Evolutionary conservation across 495 filamentous ascomycete species (phyloP), one percentile per base, ranked within the genome.

Genomic region (Lepraria neglecta): DNA sequence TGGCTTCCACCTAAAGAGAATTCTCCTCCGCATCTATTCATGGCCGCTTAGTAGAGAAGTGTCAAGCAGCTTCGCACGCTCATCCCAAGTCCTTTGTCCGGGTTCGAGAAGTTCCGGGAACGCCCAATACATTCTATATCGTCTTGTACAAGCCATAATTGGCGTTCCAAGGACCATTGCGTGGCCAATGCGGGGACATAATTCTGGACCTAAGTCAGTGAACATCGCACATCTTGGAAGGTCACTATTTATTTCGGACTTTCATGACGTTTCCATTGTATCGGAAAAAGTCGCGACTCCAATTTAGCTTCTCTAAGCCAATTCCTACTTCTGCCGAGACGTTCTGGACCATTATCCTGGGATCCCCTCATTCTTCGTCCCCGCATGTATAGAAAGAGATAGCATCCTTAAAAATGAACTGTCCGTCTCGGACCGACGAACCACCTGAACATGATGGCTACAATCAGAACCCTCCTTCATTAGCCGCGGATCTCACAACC

Each of bases 351-450:
- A 30, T 31, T 10, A 7, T 14, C 15, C 51, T n/a, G 7, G n/a
- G 42, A 53, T 38, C 31, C 11, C 3, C 7, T 14, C 15, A 48
- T 35, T 12, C 33, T 45, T 2, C 21, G 7, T 5, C 17, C 19
- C 21, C 24, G 7, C 50, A 54, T 45, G 15, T 17, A 7, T 54
- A 38, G 19, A 40, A 27, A 47, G 19, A 59, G 6, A 4, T 42
- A 61, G n/a, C 42, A 59, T 53, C 21, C 4, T 51, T 35, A 48
- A 62, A 12, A 0, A 87, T 86, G 84, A 87, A 86, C 66, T 82
- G 83, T 70, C 83, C 82, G 31, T 86, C 83, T 15, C 72, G 82
- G 59, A 84, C 74, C n/a, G 83, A 86, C 56, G 81, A 86, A 55
- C 77, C 77, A 17, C 69, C 78, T 28, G 72, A 75, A 10, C 75